These are phyloP conservation scores for Mucor mucedo DNA, from an alignment of 371 early-diverging fungal species.

Conservation along the genomic window DNA sequence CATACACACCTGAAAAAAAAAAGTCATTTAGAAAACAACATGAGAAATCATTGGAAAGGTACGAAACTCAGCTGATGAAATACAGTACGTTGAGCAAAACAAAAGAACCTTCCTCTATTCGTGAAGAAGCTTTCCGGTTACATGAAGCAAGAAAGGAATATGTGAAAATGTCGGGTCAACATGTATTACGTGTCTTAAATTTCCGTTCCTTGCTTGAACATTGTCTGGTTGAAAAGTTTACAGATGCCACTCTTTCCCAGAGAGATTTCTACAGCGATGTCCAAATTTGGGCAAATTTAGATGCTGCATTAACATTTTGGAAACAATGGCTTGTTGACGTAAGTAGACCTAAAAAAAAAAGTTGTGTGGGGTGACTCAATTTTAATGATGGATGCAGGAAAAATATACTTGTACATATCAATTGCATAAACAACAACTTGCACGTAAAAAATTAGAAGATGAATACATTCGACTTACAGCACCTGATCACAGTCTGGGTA, in stretches of 20 bases:
- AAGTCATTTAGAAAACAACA: constrained; percentile 48
- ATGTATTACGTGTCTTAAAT: constrained; percentile 28
- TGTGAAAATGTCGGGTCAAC: constrained; percentile 49
- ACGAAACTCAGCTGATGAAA: constrained; percentile 63
- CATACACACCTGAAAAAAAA: background rate
- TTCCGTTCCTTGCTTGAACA: constrained; percentile 36
- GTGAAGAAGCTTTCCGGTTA: constrained; percentile 68
- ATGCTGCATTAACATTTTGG: constrained; percentile 30
- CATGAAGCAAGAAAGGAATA: constrained; percentile 66
- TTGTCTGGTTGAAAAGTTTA: constrained; percentile 29
- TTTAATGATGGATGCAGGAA: constrained; percentile 26
- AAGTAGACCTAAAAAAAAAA: constrained; percentile 1
- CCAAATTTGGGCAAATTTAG: constrained; percentile 31
- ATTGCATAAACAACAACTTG: constrained; percentile 27
- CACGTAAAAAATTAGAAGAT: constrained; percentile 27
- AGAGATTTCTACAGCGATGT: constrained; percentile 29
- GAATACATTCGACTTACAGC: constrained; percentile 31
- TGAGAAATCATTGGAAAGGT: constrained; percentile 59
- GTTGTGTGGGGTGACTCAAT: background rate
- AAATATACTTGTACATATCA: constrained; percentile 32
- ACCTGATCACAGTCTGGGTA: constrained; percentile 24
- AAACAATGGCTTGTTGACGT: constrained; percentile 36
- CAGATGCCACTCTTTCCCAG: constrained; percentile 29
- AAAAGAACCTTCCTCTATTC: constrained; percentile 64
- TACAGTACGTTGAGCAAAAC: constrained; percentile 56